These are phyloP conservation scores for Tremella mesenterica DNA, from an alignment of 768 basidiomycete genomes.

Conservation along the genomic window DNA sequence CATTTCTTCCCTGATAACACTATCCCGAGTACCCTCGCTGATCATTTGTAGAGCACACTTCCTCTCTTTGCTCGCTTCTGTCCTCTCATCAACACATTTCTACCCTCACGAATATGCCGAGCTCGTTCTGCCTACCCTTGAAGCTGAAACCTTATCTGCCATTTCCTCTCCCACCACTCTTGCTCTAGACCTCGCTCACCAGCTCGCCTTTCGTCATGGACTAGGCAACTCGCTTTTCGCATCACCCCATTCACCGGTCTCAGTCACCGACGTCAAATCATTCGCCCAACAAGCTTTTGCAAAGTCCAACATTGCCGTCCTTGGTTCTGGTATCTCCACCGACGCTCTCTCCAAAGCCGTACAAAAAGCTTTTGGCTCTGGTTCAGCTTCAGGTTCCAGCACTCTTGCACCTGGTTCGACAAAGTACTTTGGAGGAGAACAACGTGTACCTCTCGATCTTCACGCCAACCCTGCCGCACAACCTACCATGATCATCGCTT, in stretches of 20 bases:
- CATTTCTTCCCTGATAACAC: background rate
- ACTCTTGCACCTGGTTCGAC: constrained; percentile 46
- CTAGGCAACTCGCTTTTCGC: constrained; percentile 87
- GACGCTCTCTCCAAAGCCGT: constrained; percentile 61
- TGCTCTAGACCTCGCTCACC: constrained; percentile 80
- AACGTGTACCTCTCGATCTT: constrained; percentile 54
- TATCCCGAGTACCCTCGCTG: background rate
- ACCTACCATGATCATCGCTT: constrained; percentile 74
- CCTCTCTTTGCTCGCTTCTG: constrained; percentile 75
- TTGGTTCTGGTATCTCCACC: constrained; percentile 79
- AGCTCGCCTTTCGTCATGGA: constrained; percentile 84
- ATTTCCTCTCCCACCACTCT: constrained; percentile 55
- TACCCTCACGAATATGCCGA: constrained; percentile 49
- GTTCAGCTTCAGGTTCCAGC: constrained; percentile 44
- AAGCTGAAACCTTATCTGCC: constrained; percentile 60
- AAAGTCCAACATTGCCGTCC: constrained; percentile 69
- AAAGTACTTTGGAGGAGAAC: constrained; percentile 76
- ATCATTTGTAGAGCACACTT: constrained; percentile 62
- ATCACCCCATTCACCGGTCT: constrained; percentile 54
- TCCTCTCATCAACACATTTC: constrained; percentile 70
- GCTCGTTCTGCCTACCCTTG: constrained; percentile 53
- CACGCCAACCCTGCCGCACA: constrained; percentile 51
- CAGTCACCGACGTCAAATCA: constrained; percentile 54
- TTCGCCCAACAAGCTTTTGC: constrained; percentile 67
- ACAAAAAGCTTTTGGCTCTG: constrained; percentile 56